Conservation (phyloP, 306 rosid genomes). For the Argentina anserina region DNA sequence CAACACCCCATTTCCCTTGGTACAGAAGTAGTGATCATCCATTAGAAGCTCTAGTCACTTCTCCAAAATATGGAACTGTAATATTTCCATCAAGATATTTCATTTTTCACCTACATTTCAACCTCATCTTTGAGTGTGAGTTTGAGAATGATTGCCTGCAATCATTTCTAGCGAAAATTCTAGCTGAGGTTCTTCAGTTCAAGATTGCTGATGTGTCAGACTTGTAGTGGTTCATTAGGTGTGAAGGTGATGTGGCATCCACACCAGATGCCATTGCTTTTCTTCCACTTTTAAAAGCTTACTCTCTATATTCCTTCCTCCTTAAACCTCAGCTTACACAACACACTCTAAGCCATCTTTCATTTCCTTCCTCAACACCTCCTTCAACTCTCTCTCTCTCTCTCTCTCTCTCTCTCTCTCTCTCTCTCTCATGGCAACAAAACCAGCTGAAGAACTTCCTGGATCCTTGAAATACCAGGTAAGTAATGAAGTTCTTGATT, state of each 20-base stretch:
- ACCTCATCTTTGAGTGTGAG: not conserved
- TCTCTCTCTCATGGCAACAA: slow-evolving; percentile 53
- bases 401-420: slow-evolving; percentile 29
- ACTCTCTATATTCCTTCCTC: slow-evolving; percentile 22
- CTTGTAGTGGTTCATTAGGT: slow-evolving; percentile 17
- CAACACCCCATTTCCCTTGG: not conserved
- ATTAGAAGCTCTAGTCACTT: not conserved
- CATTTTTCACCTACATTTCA: not conserved
- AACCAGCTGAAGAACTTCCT: slow-evolving; percentile 47
- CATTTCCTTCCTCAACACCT: slow-evolving; percentile 24
- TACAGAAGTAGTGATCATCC: not conserved
- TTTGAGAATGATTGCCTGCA: not conserved
- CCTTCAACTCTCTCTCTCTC: slow-evolving; percentile 24
- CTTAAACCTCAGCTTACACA: slow-evolving; percentile 20
- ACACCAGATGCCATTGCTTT: slow-evolving; percentile 30
- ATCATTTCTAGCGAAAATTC: not conserved
- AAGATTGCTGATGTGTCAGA: slow-evolving; percentile 30
- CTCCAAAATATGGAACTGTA: not conserved
- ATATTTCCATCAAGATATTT: not conserved
- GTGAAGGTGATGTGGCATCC: slow-evolving; percentile 48
- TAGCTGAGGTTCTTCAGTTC: slow-evolving; percentile 7
- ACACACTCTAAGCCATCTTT: slow-evolving; percentile 6
- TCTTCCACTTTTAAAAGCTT: slow-evolving; percentile 10
- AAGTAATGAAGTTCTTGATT: not conserved
- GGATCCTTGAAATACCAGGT: slow-evolving; percentile 73